phyloP scores from a whole-genome alignment of 1,139 yeast species.

The Nadsonia starkeyi-henricii region DNA sequence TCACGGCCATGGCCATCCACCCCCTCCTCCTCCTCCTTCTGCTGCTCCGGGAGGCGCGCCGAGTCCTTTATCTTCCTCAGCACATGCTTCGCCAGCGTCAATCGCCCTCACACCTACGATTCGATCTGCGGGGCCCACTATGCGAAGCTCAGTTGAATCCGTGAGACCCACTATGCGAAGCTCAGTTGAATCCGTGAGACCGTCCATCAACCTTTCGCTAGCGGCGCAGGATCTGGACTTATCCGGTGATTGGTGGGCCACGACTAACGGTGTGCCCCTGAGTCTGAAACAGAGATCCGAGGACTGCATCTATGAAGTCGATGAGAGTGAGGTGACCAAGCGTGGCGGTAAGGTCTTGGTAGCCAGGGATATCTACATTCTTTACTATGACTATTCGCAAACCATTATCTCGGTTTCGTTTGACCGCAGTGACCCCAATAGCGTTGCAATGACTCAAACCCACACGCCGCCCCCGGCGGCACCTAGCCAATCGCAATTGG shows the following conservation, averaged over 20 bases:
- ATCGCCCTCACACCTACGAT: constrained; percentile 4
- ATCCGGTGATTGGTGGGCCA: constrained; percentile 49
- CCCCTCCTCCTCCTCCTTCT: constrained; percentile 10
- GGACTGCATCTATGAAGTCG: constrained; percentile 47
- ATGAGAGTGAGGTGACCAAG: constrained; percentile 39
- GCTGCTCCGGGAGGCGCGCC: constrained; percentile 8
- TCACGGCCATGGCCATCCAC: constrained; percentile 13
- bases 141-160: not conserved
- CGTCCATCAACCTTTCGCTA: not conserved
- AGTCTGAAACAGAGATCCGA: constrained; percentile 32
- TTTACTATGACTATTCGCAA: constrained; percentile 64
- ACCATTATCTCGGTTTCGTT: constrained; percentile 39
- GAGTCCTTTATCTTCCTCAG: constrained; percentile 9
- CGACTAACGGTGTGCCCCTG: constrained; percentile 43
- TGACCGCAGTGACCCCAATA: constrained; percentile 41
- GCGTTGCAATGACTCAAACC: constrained; percentile 34
- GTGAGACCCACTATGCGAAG: not conserved
- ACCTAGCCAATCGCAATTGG: constrained; percentile 36
- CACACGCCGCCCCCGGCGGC: constrained; percentile 33
- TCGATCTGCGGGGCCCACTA: constrained; percentile 7
- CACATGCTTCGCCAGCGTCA: not conserved
- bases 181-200: not conserved
- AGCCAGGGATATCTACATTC: constrained; percentile 55
- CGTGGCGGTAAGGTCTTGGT: constrained; percentile 41
- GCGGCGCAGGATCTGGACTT: constrained; percentile 21